Evolutionary conservation across 352 stramenopile genomes (phyloP).

Genomic region (Phytophthora pini): DNA sequence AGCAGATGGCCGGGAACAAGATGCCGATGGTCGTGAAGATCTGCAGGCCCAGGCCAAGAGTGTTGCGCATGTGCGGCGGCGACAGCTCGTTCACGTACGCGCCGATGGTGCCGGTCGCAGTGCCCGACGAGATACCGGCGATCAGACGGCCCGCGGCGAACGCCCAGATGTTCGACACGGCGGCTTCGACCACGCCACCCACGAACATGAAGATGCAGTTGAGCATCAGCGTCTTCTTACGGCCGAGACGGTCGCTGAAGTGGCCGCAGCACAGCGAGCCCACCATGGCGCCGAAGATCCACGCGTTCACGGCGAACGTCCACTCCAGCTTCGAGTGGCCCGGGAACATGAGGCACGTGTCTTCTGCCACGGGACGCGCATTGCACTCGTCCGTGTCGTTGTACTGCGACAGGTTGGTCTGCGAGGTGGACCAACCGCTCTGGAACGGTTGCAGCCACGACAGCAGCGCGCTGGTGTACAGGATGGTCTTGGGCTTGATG

Average conservation of each 20-base stretch:
- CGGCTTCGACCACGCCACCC: conserved; percentile 27
- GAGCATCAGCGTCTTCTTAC: conserved; percentile 28
- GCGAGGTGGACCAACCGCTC: conserved; percentile 37
- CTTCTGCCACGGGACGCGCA: conserved; percentile 26
- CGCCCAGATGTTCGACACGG: conserved; percentile 37
- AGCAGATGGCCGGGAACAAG: conserved; percentile 14
- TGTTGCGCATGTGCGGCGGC: conserved; percentile 29
- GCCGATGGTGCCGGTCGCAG: conserved; percentile 44
- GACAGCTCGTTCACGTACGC: conserved; percentile 35
- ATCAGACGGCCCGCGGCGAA: conserved; percentile 36
- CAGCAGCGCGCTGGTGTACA: conserved; percentile 30
- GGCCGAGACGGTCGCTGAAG: conserved; percentile 27
- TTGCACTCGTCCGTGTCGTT: conserved; percentile 32
- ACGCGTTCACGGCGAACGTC: conserved; percentile 31
- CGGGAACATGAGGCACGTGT: conserved; percentile 33
- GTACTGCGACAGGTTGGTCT: conserved; percentile 35
- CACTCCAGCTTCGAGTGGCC: conserved; percentile 31
- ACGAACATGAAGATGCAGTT: conserved; percentile 50
- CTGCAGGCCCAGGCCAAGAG: conserved; percentile 17
- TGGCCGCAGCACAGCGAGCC: conserved; percentile 21
- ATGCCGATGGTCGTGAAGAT: conserved; percentile 27
- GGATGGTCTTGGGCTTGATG: conserved; percentile 30
- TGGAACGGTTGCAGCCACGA: conserved; percentile 37
- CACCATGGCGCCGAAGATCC: conserved; percentile 30
- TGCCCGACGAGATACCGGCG: conserved; percentile 42